Base-by-base conservation (phyloP, 257 asterid genomes). In the Solanum arcanum region DNA sequence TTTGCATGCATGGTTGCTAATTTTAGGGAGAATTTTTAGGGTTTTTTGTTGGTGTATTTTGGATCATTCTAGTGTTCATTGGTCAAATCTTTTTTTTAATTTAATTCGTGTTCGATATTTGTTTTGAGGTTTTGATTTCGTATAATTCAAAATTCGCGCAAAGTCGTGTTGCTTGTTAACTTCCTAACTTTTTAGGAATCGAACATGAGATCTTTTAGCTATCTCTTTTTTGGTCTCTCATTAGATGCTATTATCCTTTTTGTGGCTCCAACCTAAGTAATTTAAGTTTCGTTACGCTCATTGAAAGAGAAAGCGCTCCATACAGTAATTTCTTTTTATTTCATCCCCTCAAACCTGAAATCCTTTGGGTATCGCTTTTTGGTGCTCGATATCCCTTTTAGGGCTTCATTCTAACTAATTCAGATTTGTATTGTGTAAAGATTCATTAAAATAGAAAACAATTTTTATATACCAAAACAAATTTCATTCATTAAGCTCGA, bases 1-100 rank as follows among this genome's bases (percentile, higher is more conserved):
- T 74, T 75, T 75, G 56, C 59, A 75, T 80, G 85, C 13, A 46
- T 78, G 84, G 84, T 9, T 47, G 68, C 84, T 2, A 80, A 80
- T 27, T 80, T 46, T 80, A 2, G 56, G 85, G 85, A n/a, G 5
- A 49, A 10, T 47, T 2, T 80, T 10, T 16, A 10, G 69, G 69
- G 42, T 25, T 44, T 42, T 77, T 15, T 70, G 20, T 68, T 77
- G 59, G 35, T 41, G 44, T 81, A 44, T 29, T 76, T 81, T 81
- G 46, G 69, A 81, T 64, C 66, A 49, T 81, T 81, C n/a, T 46
- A 78, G n/a, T 9, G 84, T 78, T 46, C 59, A 14, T 15, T 76
- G 56, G 3, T 12, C 62, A 78, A 25, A 25, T 37, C 15, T 18
- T 35, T 35, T 72, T 9, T 16, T 18, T 3, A 5, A 20, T 73